Conservation (phyloP, 106 monocot genomes). For the Acanthochlamys bracteata region DNA sequence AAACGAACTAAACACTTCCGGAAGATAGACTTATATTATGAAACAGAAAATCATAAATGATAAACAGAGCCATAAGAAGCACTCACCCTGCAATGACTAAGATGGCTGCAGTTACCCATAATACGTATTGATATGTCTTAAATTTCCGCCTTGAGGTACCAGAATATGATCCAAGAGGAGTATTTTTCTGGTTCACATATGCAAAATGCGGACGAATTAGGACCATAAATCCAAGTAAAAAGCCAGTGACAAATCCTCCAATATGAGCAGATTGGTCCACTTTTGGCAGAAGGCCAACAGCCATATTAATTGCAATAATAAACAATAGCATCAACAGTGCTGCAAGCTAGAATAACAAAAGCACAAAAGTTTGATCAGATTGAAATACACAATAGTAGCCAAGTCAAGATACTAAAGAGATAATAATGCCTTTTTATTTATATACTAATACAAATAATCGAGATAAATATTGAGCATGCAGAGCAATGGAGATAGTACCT, state of each 20-base stretch:
- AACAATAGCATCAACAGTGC: constrained; percentile 64
- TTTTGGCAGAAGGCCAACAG: constrained; percentile 73
- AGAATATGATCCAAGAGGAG: constrained; percentile 24
- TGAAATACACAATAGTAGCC: neutral
- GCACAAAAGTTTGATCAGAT: constrained; percentile 10
- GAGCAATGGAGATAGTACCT: constrained; percentile 35
- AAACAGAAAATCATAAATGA: too few relatives aligned
- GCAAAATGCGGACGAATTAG: constrained; percentile 62
- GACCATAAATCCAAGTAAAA: constrained; percentile 64
- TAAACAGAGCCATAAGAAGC: neutral
- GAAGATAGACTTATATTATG: too few relatives aligned
- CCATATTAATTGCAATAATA: constrained; percentile 76
- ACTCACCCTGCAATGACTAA: constrained; percentile 37
- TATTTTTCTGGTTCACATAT: constrained; percentile 33
- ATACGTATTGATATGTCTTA: constrained; percentile 48
- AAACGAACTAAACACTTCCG: too few relatives aligned
- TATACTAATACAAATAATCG: neutral
- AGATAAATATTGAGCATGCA: neutral
- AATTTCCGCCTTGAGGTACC: constrained; percentile 29
- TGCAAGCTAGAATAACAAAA: constrained; percentile 49
- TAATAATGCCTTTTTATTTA: neutral
- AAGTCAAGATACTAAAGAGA: too few relatives aligned
- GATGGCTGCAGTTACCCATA: constrained; percentile 30
- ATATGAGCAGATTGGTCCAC: constrained; percentile 81
- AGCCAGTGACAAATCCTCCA: constrained; percentile 64